Base-by-base conservation (phyloP, 1,284 basidiomycete species). In the Inonotus hispidus region DNA sequence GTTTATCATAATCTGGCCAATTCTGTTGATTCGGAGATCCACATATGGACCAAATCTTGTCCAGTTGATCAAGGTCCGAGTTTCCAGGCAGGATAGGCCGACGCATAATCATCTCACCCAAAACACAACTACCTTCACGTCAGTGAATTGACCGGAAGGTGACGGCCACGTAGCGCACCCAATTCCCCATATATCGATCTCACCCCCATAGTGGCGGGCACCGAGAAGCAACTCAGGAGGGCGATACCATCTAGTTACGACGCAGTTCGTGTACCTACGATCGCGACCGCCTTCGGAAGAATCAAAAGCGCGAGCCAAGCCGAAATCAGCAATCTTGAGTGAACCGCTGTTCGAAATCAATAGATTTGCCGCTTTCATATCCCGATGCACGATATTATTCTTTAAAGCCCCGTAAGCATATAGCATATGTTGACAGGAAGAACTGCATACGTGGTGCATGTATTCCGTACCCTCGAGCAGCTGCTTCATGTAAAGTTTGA, bases 161-260 rank as follows among this genome's bases (percentile, higher is more conserved):
- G 60, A 47, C 58, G 37, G 63, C 55, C 43, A 56, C 59, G 61
- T 50, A 35, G 78, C 85, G 68, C 71, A 95, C 82, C 95, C 96
- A 56, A 98, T 86, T n/a, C 95, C 95, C 97, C 96, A 99, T 71
- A 99, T 88, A 73, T 99, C 96, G 55, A 99, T 90, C 65, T 95
- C 92, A 0, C 93, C 92, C 3, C 93, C 93, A 70, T 99, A 99
- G 66, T 90, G 83, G 53, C 87, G 81, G 38, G 93, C 90, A 45
- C 96, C 95, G 3, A 98, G 81, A 16, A 99, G 77, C 1, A 99
- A 79, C 76, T 99, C 96, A 0, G 97, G 96, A 4, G 97, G 95
- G 32, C 97, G 85, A 71, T 99, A 99, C 96, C 97, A 99, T 47
- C 95, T 79, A 8, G 96, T 99, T n/a, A 99, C 96, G 27, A 99